These are phyloP conservation scores for Tarenaya hassleriana DNA, from an alignment of 345 rosid genomes.

Conservation along the genomic window DNA sequence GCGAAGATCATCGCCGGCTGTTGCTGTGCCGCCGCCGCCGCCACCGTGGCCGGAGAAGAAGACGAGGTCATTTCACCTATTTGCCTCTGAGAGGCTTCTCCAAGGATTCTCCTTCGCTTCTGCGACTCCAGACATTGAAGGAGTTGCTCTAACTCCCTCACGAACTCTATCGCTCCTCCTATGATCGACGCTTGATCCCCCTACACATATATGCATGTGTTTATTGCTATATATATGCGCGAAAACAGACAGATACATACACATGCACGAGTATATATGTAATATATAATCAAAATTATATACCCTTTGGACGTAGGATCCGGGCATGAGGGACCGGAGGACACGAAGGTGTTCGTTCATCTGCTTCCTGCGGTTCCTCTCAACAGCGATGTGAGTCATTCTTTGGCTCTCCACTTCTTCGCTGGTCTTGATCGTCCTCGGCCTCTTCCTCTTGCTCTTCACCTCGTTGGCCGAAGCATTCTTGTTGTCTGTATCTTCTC, in stretches of 20 bases:
- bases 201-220: conserved; percentile 10
- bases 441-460: conserved; percentile 75
- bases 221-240: not conserved
- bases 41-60: conserved; percentile 24
- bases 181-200: conserved; percentile 99
- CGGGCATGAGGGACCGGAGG: conserved; percentile 66
- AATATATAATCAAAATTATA: not conserved
- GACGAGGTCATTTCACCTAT: conserved; percentile 74
- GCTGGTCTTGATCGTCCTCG: conserved; percentile 65
- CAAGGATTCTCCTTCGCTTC: conserved; percentile 79
- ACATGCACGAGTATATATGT: not conserved
- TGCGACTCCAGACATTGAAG: conserved; percentile 82
- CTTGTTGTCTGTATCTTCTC: conserved; percentile 20
- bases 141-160: conserved; percentile 85
- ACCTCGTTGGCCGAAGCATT: conserved; percentile 28
- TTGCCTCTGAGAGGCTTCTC: conserved; percentile 58
- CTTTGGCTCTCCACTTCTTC: conserved; percentile 88
- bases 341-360: conserved; percentile 70
- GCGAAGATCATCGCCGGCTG: conserved; percentile 26
- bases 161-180: conserved; percentile 94
- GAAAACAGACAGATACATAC: not conserved
- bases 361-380: conserved; percentile 76
- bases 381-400: conserved; percentile 51
- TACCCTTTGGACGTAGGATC: conserved; percentile 80
- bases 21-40: too few relatives aligned